Base-by-base conservation (phyloP, 2,329 filamentous ascomycete species). In the Fusarium pilosicola region DNA sequence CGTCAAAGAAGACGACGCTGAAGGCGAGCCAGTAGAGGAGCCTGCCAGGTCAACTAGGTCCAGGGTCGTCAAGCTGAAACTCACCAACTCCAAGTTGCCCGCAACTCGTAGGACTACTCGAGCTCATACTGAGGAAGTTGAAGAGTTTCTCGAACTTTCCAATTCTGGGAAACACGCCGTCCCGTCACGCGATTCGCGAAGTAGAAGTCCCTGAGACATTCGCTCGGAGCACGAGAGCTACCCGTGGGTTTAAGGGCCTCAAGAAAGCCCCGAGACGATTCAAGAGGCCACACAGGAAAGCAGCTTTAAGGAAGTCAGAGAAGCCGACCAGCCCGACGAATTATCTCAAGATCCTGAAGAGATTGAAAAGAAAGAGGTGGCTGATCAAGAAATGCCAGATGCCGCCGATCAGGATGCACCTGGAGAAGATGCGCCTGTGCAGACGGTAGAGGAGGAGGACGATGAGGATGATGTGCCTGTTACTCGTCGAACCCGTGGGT, bases 161-260 rank as follows among this genome's bases (percentile, higher is more conserved):
- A 88, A 85, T 74, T 91, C 90, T 13, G 90, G 90, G n/a, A 86
- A 84, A 64, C 89, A 92, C 71, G 86, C 85, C 26, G 84, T 84
- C 45, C 78, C 84, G 5, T 84, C 87, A 44, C 83, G 83, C 24
- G 86, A 86, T 46, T 88, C 88, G 34, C 84, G 83, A 62, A 91
- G 88, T 73, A 85, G 83, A 74, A 90, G 88, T 68, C 89, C 90
- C 0, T n/a, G 89, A 92, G 71, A 78, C 85, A 7, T 78, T 84
- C 24, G 77, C 81, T 20, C 84, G 85, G 34, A 80, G 73, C 15
- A 82, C 80, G 6, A 83, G 88, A 67, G 80, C 85, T 10, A 86
- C 86, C 2, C 86, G 88, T 46, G 86, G 84, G 22, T 79, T 81
- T 22, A 90, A 90, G 78, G 85, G 85, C 12, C 71, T 88, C 5